Conservation (phyloP, 768 basidiomycete species). For the Saitozyma sp. region DNA sequence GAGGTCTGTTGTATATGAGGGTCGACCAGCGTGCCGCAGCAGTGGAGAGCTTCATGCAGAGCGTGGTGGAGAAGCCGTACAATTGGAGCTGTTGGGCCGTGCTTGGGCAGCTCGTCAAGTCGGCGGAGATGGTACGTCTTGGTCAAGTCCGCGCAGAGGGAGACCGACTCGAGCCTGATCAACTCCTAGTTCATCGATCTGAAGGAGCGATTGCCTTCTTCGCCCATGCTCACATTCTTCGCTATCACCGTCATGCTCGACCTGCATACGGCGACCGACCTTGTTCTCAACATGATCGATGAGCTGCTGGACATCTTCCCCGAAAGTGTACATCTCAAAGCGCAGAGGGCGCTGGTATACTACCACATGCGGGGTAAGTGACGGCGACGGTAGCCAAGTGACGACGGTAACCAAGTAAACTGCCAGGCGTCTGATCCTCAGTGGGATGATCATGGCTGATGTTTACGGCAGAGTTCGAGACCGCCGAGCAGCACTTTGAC, state of each 20-base stretch:
- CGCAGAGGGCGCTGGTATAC: slow-evolving; percentile 76
- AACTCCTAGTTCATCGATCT: slow-evolving; percentile 48
- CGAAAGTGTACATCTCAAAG: slow-evolving; percentile 79
- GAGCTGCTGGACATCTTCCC: slow-evolving; percentile 79
- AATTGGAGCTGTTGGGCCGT: slow-evolving; percentile 94
- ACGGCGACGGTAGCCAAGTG: too few relatives aligned
- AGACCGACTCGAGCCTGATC: slow-evolving; percentile 3
- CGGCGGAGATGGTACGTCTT: slow-evolving; percentile 75
- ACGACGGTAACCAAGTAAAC: too few relatives aligned
- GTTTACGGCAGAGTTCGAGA: slow-evolving; percentile 69
- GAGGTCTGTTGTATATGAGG: slow-evolving; percentile 77
- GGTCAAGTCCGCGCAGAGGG: neutral
- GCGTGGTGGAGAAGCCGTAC: slow-evolving; percentile 77
- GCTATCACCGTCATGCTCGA: slow-evolving; percentile 86
- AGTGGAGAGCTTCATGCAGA: slow-evolving; percentile 73
- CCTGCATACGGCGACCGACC: slow-evolving; percentile 82
- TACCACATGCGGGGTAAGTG: slow-evolving; percentile 85
- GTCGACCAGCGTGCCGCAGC: slow-evolving; percentile 79
- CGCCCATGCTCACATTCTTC: slow-evolving; percentile 69
- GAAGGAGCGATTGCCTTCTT: slow-evolving; percentile 58
- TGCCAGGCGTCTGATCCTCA: neutral
- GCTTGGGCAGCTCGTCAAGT: slow-evolving; percentile 69
- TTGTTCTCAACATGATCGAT: slow-evolving; percentile 77
- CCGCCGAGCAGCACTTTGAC: slow-evolving; percentile 82
- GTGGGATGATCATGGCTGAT: slow-evolving; percentile 2